Evolutionary conservation across 331 rosid species (phyloP).

Genomic region (Telfairia occidentalis): DNA sequence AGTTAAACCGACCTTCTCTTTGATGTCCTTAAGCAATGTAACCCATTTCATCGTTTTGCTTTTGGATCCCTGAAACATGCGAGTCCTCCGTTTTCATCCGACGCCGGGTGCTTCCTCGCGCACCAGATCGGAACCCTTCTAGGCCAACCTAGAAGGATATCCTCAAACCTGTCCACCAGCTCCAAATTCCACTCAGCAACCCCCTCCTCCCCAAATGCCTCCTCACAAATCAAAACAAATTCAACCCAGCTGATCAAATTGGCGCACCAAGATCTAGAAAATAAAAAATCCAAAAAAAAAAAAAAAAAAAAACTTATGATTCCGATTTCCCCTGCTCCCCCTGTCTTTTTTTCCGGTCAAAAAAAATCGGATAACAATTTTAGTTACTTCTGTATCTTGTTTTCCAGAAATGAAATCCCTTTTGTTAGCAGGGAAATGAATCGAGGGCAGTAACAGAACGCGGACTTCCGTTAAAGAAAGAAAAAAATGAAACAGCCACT

Average conservation of each 20-base stretch:
- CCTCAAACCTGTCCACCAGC: slow-evolving; percentile 19
- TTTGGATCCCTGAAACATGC: slow-evolving; percentile 43
- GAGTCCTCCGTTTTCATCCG: slow-evolving; percentile 57
- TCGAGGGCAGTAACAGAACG: slow-evolving; percentile 25
- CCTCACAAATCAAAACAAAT: slow-evolving; percentile 13
- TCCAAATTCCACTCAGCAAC: slow-evolving; percentile 10
- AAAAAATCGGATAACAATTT: not conserved
- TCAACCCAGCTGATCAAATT: slow-evolving; percentile 37
- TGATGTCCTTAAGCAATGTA: slow-evolving; percentile 93
- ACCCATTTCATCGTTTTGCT: slow-evolving; percentile 96
- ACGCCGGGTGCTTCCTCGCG: slow-evolving; percentile 16
- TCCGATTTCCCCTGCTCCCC: slow-evolving; percentile 8
- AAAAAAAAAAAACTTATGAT: slow-evolving; percentile 5
- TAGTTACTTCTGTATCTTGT: not conserved
- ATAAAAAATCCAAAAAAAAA: too few species aligned
- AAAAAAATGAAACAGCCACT: slow-evolving; percentile 9
- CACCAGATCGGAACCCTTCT: slow-evolving; percentile 63
- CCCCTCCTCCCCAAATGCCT: slow-evolving; percentile 18
- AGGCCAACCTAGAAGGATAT: slow-evolving; percentile 30
- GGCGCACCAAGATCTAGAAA: slow-evolving; percentile 34
- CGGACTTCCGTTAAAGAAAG: slow-evolving; percentile 20
- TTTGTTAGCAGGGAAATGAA: slow-evolving; percentile 9
- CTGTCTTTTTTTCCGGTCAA: not conserved
- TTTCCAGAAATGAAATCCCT: not conserved
- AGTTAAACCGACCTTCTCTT: slow-evolving; percentile 95